Conservation (phyloP, 148 eudicot species). For the Camellia granthamiana region DNA sequence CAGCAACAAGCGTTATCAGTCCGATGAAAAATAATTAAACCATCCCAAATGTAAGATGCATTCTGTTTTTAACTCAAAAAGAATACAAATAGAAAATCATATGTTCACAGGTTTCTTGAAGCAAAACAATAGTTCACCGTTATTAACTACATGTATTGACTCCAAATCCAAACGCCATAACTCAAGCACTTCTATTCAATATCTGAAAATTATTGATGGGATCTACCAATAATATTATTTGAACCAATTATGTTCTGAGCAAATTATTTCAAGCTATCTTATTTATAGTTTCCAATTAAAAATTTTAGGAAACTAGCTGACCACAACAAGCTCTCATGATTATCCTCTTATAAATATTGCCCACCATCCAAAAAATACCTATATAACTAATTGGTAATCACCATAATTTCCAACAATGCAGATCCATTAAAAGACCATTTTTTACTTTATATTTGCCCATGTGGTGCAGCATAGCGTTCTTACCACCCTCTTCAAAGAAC, state of each 20-base stretch:
- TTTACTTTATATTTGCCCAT: background rate
- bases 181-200: background rate
- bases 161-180: background rate
- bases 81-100: constrained; percentile 1
- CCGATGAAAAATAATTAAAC: background rate
- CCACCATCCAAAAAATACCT: too few relatives aligned
- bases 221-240: too few relatives aligned
- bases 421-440: background rate
- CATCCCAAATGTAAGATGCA: background rate
- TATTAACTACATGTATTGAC: background rate
- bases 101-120: background rate
- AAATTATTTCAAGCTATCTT: too few relatives aligned
- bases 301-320: background rate
- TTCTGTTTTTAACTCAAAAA: background rate
- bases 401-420: background rate
- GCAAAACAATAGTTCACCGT: too few relatives aligned
- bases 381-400: background rate
- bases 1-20: constrained; percentile 1
- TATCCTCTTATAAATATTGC: too few relatives aligned
- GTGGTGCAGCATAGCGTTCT: background rate
- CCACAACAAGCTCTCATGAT: too few relatives aligned
- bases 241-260: background rate
- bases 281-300: background rate
- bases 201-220: too few relatives aligned
- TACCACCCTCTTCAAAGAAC: background rate